Conservation (phyloP, 1,284 basidiomycete species). For the Sanguinoderma infundibulare region DNA sequence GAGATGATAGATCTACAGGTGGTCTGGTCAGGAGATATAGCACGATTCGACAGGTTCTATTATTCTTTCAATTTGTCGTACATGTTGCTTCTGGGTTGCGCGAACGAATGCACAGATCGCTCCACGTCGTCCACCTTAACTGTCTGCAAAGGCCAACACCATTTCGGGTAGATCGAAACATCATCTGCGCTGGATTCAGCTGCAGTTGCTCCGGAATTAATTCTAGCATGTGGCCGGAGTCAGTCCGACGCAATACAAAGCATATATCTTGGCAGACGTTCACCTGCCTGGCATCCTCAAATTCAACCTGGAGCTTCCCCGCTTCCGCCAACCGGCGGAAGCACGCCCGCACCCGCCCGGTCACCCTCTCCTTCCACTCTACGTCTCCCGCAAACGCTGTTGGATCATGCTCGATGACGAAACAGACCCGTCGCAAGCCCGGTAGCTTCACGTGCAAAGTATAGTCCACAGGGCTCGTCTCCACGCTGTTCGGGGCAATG, state of each 20-base stretch:
- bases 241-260: not conserved
- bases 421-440: not conserved
- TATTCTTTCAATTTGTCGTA: too few relatives aligned
- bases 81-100: too few relatives aligned
- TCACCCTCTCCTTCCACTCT: not conserved
- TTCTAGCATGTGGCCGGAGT: not conserved
- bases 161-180: not conserved
- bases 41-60: too few relatives aligned
- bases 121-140: too few relatives aligned
- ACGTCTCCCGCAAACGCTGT: not conserved
- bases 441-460: not conserved
- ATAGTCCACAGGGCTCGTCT: not conserved
- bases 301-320: not conserved
- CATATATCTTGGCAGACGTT: too few relatives aligned
- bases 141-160: not conserved
- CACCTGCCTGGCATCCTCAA: not conserved
- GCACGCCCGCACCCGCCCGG: not conserved
- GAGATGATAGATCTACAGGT: too few relatives aligned
- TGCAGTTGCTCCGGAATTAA: not conserved
- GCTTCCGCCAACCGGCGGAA: not conserved
- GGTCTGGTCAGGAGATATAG: too few relatives aligned
- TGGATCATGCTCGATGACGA: not conserved
- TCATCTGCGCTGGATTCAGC: not conserved
- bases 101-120: too few relatives aligned
- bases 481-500: not conserved